Evolutionary conservation across 2,329 filamentous ascomycete genomes (phyloP), one percentile per base, ranked within the genome.

Genomic region (Diaporthe amygdali): DNA sequence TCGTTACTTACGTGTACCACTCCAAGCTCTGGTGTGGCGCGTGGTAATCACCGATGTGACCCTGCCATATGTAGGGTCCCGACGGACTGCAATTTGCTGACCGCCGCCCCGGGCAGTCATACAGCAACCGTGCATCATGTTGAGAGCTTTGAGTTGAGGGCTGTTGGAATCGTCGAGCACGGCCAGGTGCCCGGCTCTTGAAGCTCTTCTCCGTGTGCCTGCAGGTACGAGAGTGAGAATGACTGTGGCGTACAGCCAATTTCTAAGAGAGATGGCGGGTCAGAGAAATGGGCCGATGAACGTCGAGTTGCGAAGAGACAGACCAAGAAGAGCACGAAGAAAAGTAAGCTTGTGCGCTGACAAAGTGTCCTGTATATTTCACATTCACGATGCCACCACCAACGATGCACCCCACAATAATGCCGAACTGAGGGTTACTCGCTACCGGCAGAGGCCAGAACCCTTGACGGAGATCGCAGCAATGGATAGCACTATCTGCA

Each of bases 11-110:
- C 7, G 41, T 41, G 25, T n/a, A 30, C 25, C 32, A 34, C 55
- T 37, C 8, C 44, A 64, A 37, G 41, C 59, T 64, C 30, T 46
- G 59, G 59, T 30, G 59, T 49, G 44, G 44, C 44, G 44, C 59
- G 49, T 64, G 37, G 59, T 64, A 64, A 64, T 64, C 59, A 64
- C 59, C 59, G 59, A 64, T 49, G 59, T 64, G 59, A 64, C 59
- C 30, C 30, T 64, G 41, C 44, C 41, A 63, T n/a, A n/a, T 34
- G 59, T 47, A 63, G 59, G 59, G 39, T n/a, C 27, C 41, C 30
- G 56, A 47, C 59, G 34, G 41, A 47, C 17, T 63, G 59, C 59
- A 47, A 47, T 63, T 34, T 63, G 20, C 56, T 46, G 41, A 47
- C 59, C 27, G 47, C 59, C 59, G 59, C 59, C 59, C 30, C 59